A percentile compares a stretch with the other conserved stretches of the same genome.
Evolutionary conservation across 768 basidiomycete genomes (phyloP).

Genomic region (Leucogyrophana mollusca): DNA sequence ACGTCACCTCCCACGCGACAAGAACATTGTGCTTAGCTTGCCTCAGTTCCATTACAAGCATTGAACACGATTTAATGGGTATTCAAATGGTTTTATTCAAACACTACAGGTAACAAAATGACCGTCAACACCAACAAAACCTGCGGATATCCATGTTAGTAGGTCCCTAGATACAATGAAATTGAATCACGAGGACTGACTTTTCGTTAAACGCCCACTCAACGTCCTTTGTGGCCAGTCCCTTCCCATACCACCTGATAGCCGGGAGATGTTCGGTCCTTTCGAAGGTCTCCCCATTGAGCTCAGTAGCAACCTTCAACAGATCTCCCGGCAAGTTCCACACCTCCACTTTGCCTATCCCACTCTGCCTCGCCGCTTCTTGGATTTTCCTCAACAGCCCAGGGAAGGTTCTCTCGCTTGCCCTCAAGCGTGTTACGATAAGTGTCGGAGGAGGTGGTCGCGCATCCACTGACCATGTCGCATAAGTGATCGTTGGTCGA

Average conservation of each 20-base stretch:
- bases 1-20: too few relatives aligned
- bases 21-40: too few relatives aligned
- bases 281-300: constrained; percentile 30
- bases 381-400: constrained; percentile 34
- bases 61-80: too few relatives aligned
- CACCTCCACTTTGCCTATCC: constrained; percentile 40
- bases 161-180: background rate
- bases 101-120: too few relatives aligned
- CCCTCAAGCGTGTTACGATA: constrained; percentile 43
- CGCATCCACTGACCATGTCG: constrained; percentile 46
- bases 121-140: too few relatives aligned
- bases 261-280: constrained; percentile 41
- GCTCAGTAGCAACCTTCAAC: constrained; percentile 17
- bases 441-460: constrained; percentile 31
- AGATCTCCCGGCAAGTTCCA: constrained; percentile 45
- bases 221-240: constrained; percentile 25
- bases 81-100: too few relatives aligned
- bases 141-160: too few relatives aligned
- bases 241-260: constrained; percentile 50
- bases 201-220: constrained; percentile 46
- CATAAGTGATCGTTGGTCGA: constrained; percentile 23
- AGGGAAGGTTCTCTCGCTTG: constrained; percentile 28
- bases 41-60: too few relatives aligned
- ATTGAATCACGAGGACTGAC: constrained; percentile 16
- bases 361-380: constrained; percentile 31